phyloP scores from a whole-genome alignment of 306 rosid species.

The Cucurbita moschata region DNA sequence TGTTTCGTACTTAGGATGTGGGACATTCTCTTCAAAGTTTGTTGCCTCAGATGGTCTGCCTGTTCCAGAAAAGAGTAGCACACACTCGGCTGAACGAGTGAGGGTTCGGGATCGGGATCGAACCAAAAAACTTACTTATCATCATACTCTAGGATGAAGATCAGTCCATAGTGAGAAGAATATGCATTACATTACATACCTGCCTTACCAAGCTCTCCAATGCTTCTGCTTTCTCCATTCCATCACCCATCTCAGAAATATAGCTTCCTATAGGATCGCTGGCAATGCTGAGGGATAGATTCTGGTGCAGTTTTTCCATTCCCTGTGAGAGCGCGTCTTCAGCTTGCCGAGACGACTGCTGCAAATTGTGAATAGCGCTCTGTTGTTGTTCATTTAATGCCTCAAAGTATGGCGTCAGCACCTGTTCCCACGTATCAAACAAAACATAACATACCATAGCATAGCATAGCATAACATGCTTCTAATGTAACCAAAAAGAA shows the following conservation, averaged over 20 bases:
- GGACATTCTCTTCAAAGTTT: constrained; percentile 55
- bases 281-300: constrained; percentile 37
- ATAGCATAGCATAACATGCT: neutral
- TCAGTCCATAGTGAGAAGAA: neutral
- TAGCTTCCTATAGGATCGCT: constrained; percentile 25
- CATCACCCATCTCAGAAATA: constrained; percentile 40
- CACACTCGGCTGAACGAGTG: constrained; percentile 11
- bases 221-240: constrained; percentile 51
- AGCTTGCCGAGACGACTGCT: constrained; percentile 67
- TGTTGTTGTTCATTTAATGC: constrained; percentile 46
- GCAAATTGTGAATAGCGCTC: constrained; percentile 21
- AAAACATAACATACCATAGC: neutral
- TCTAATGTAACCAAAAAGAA: neutral
- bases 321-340: constrained; percentile 87
- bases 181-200: constrained; percentile 21
- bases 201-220: constrained; percentile 60
- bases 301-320: constrained; percentile 64
- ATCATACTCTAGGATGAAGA: neutral
- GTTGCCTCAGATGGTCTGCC: constrained; percentile 81
- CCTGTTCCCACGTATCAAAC: constrained; percentile 19
- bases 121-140: neutral
- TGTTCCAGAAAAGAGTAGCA: constrained; percentile 20
- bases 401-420: constrained; percentile 43
- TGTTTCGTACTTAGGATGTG: constrained; percentile 41
- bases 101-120: neutral